Evolutionary conservation across 768 basidiomycete species (phyloP).

Genomic region (Kwoniella mangroviensis): DNA sequence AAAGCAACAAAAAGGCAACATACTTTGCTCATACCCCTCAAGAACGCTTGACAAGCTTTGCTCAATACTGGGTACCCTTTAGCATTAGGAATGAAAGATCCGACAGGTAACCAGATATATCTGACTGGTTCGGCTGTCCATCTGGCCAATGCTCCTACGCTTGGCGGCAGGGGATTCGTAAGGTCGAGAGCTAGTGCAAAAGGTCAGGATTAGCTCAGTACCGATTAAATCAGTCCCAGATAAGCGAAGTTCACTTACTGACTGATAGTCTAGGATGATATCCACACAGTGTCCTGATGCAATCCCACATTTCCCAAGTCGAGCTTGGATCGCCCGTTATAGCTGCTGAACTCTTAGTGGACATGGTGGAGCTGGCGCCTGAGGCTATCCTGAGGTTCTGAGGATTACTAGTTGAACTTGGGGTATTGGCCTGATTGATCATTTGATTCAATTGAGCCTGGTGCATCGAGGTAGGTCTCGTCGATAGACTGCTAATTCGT

Average conservation of each 20-base stretch:
- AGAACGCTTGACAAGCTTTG: conserved; percentile 88
- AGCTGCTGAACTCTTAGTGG: conserved; percentile 24
- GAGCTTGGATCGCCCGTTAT: conserved; percentile 54
- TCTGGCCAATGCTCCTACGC: conserved; percentile 73
- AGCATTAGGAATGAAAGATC: conserved; percentile 89
- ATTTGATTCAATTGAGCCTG: conserved; percentile 49
- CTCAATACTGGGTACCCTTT: conserved; percentile 97
- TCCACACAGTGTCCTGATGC: conserved; percentile 84
- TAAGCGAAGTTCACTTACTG: conserved; percentile 47
- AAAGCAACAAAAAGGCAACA: background rate
- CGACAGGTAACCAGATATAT: conserved; percentile 83
- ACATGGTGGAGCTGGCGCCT: conserved; percentile 35
- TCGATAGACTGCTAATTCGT: conserved; percentile 47
- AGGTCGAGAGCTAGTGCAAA: conserved; percentile 80
- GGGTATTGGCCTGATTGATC: conserved; percentile 65
- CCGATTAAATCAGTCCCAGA: background rate
- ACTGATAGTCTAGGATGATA: conserved; percentile 63
- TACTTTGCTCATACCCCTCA: conserved; percentile 69
- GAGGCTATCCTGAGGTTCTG: conserved; percentile 22
- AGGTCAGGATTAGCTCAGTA: conserved; percentile 1
- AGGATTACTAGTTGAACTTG: conserved; percentile 15
- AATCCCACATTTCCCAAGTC: conserved; percentile 99
- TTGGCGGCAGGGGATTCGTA: conserved; percentile 80
- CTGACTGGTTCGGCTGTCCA: conserved; percentile 95
- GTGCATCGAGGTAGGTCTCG: conserved; percentile 38